A percentile compares a stretch with the other conserved stretches of the same genome.
Conservation (phyloP, 371 early-diverging fungal genomes). For the Zopfochytrium polystomum region DNA sequence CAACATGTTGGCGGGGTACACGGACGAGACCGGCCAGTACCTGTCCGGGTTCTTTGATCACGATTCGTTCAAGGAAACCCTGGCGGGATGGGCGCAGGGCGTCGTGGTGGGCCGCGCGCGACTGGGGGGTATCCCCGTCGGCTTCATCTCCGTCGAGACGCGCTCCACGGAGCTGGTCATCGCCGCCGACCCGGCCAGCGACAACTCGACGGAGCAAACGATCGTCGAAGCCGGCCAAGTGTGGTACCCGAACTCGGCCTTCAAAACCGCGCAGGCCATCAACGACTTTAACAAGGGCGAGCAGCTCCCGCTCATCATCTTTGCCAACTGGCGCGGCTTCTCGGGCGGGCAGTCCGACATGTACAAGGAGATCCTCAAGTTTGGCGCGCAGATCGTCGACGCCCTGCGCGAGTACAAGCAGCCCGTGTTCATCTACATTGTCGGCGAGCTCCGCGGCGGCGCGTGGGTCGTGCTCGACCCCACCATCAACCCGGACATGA, state of each 20-base stretch:
- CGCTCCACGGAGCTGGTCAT: constrained; percentile 86
- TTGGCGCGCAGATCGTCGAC: constrained; percentile 96
- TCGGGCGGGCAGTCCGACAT: constrained; percentile 98
- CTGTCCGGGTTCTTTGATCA: constrained; percentile 65
- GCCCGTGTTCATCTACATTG: constrained; percentile 96
- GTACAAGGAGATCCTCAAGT: constrained; percentile 96
- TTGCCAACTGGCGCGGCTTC: constrained; percentile 99
- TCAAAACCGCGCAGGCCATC: constrained; percentile 98
- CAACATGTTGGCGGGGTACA: constrained; percentile 78
- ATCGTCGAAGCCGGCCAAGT: constrained; percentile 94
- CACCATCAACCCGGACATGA: constrained; percentile 94
- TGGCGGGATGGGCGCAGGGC: constrained; percentile 88
- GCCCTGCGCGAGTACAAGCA: constrained; percentile 90
- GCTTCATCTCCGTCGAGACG: constrained; percentile 95
- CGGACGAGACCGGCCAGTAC: constrained; percentile 67
- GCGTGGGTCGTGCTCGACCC: constrained; percentile 99
- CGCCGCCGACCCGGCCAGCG: constrained; percentile 93
- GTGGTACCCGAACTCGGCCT: constrained; percentile 97
- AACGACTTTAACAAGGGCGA: constrained; percentile 98
- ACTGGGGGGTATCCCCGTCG: constrained; percentile 94
- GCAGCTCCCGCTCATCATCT: constrained; percentile 94
- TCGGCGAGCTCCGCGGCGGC: constrained; percentile 98
- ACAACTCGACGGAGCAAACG: constrained; percentile 83
- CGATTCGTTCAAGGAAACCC: constrained; percentile 63
- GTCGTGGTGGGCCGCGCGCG: constrained; percentile 93